Conservation (phyloP, 805 yeast species). For the Starmerella scarabaei region DNA sequence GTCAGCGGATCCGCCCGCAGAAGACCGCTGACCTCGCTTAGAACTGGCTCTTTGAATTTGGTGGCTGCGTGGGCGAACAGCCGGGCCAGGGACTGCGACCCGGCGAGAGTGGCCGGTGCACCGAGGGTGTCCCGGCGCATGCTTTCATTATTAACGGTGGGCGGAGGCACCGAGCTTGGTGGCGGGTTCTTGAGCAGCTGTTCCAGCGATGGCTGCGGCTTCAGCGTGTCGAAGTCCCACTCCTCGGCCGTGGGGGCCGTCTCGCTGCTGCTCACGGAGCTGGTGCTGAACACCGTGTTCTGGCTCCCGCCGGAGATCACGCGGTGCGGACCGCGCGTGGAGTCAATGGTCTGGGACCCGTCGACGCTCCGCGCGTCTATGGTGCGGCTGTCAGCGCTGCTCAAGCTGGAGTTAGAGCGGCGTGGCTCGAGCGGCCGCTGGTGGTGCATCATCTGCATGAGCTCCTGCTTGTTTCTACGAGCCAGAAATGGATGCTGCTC, state of each 20-base stretch:
- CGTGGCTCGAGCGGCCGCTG: constrained; percentile 3
- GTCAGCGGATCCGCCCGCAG: constrained; percentile 21
- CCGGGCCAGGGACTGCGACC: constrained; percentile 14
- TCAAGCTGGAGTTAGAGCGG: background rate
- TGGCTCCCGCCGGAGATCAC: background rate
- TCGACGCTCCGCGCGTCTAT: background rate
- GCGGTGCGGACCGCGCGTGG: background rate
- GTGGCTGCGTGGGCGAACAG: constrained; percentile 21
- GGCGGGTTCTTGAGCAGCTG: constrained; percentile 13
- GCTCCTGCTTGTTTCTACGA: constrained; percentile 12
- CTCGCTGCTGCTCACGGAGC: background rate
- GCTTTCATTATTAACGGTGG: background rate
- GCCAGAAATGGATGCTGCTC: constrained; percentile 49
- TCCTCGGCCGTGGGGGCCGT: constrained; percentile 13
- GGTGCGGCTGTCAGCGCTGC: background rate
- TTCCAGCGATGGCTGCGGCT: constrained; percentile 20
- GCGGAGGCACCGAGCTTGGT: constrained; percentile 1
- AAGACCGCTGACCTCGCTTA: constrained; percentile 20
- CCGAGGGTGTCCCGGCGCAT: background rate
- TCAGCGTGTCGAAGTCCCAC: constrained; percentile 32
- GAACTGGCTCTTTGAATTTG: constrained; percentile 20
- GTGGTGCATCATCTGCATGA: constrained; percentile 14
- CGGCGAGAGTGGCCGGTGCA: background rate
- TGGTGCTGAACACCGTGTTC: background rate
- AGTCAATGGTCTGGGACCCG: background rate